phyloP scores from a whole-genome alignment of 2,329 filamentous ascomycete species.

The Chalaropsis thielavioides region DNA sequence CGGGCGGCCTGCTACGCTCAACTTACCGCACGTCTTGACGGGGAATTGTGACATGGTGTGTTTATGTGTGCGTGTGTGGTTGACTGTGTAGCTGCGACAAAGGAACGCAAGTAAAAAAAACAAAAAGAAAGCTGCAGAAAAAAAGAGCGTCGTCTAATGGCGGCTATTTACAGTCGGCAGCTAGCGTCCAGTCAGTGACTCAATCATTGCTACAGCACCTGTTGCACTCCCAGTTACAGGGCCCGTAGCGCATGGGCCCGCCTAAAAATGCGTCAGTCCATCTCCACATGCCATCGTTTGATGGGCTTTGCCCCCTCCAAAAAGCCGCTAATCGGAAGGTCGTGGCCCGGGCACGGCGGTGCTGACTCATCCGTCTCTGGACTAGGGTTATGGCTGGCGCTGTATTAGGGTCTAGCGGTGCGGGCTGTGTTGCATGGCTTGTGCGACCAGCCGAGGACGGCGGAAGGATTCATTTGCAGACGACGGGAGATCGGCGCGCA shows the following conservation, averaged over 20 bases:
- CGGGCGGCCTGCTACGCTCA: neutral
- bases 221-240: neutral
- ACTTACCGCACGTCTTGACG: constrained; percentile 44
- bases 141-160: neutral
- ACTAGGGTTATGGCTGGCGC: neutral
- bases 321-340: constrained; percentile 15
- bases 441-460: neutral
- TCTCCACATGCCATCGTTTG: neutral
- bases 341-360: neutral
- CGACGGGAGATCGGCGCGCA: too few species aligned
- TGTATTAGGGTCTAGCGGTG: neutral
- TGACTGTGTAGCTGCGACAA: neutral
- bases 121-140: neutral
- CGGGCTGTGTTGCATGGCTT: neutral
- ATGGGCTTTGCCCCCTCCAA: neutral
- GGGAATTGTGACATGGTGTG: constrained; percentile 30
- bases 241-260: neutral
- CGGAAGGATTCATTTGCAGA: too few species aligned
- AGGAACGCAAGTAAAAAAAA: neutral
- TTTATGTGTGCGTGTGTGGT: constrained; percentile 7
- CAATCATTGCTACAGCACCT: neutral
- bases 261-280: constrained; percentile 7
- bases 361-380: constrained; percentile 5
- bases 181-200: neutral
- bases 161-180: neutral